Percentiles rank a stretch among this genome's conserved stretches.
Conservation (phyloP, 768 basidiomycete species). For the Lyophyllum semitale region DNA sequence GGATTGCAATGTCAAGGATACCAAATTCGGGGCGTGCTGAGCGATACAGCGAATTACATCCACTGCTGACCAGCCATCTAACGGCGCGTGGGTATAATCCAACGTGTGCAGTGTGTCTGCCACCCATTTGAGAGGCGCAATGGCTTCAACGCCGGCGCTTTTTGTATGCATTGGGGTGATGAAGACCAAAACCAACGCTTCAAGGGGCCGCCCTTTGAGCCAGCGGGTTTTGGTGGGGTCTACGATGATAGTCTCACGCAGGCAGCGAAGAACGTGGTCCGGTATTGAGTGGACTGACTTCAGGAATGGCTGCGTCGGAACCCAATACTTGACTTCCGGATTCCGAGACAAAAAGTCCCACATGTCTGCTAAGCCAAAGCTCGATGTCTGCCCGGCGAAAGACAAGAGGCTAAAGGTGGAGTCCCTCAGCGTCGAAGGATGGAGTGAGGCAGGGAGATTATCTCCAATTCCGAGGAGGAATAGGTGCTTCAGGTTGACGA, state of each 20-base stretch:
- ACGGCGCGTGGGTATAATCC: neutral
- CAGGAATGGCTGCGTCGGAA: slow-evolving; percentile 1
- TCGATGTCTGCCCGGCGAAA: neutral
- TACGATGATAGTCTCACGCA: no score
- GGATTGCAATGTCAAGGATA: neutral
- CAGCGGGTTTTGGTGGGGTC: no score
- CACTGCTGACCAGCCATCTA: neutral
- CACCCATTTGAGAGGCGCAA: no score
- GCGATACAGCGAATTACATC: neutral
- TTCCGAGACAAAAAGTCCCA: neutral
- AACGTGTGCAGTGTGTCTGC: neutral
- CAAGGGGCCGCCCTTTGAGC: no score
- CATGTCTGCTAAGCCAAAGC: neutral
- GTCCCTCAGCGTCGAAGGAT: slow-evolving; percentile 1
- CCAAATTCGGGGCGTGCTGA: neutral
- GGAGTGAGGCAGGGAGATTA: neutral
- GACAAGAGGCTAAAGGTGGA: slow-evolving; percentile 3
- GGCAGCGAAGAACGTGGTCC: no score
- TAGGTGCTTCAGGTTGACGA: slow-evolving; percentile 10
- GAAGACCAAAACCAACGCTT: no score
- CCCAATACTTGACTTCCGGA: slow-evolving; percentile 7
- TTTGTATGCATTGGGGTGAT: no score
- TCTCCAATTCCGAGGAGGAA: neutral
- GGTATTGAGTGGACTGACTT: neutral
- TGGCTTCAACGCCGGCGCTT: no score